Evolutionary conservation across 2,329 filamentous ascomycete genomes (phyloP), one percentile per base, ranked within the genome.

Genomic region (Aspergillus sclerotialis): DNA sequence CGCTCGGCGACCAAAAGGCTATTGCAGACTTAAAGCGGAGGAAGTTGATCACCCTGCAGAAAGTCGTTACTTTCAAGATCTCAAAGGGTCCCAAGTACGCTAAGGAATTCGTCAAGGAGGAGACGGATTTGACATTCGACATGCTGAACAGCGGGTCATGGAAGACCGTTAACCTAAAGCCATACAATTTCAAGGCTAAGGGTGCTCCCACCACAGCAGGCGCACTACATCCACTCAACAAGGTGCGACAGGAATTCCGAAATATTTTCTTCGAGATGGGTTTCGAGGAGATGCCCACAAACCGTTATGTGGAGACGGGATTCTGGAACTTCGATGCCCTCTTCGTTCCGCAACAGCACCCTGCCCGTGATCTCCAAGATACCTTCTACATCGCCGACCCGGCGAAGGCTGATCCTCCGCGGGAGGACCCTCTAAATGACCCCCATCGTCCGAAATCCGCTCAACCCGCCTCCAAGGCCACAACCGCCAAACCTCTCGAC

Each of bases 241-340:
- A 96, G 72, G 90, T 96, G 52, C 83, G 92, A 50, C 78, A 86
- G 52, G 92, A 96, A 67, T 94, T 98, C 75, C 76, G 92, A 38
- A 84, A 92, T 58, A 95, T 98, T 59, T 98, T 98, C 79, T 96
- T 98, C 67, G 88, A 94, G 61, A 94, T 94, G 81, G 92, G 90
- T 34, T 98, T 96, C 69, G 82, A 90, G 55, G 92, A 98, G 71
- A 96, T 98, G 92, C 85, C 89, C 10, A 95, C 90, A 32, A 83
- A 84, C 66, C 79, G 85, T 61, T 95, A 82, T 60, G 89, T 96
- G 43, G 92, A 98, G 68, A 90, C 89, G 9, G 89, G 90, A 30
- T 95, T 96, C 80, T 98, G 92, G 88, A 96, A 96, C 67, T 96
- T 96, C 63, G 90, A 96, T 57, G 80, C 89, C 15, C 85, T 98